Conservation (phyloP, 2,329 filamentous ascomycete genomes). For the Pezicula radicicola region DNA sequence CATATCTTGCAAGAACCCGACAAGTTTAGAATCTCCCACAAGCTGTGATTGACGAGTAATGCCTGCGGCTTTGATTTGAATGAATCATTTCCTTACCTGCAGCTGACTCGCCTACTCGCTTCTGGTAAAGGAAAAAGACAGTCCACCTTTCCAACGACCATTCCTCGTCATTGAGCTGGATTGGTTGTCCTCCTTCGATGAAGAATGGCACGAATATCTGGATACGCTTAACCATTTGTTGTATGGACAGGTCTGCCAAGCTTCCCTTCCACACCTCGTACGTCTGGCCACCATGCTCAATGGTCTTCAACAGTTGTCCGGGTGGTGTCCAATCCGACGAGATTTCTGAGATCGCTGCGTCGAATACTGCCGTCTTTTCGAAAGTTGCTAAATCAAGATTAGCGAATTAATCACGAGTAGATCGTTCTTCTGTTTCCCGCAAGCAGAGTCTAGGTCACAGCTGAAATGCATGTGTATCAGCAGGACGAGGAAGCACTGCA, state of each 20-base stretch:
- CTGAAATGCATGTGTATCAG: no score
- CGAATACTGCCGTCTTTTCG: conserved; percentile 58
- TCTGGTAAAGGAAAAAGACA: conserved; percentile 81
- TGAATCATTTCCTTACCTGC: conserved; percentile 28
- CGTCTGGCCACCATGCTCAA: conserved; percentile 56
- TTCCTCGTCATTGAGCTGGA: conserved; percentile 67
- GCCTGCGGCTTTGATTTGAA: no score
- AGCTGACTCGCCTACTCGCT: conserved; percentile 41
- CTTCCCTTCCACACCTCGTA: conserved; percentile 86
- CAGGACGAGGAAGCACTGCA: no score
- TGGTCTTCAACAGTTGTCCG: conserved; percentile 65
- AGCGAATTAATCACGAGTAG: not conserved
- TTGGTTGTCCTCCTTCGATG: conserved; percentile 86
- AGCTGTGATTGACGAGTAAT: no score
- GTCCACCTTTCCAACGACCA: conserved; percentile 81
- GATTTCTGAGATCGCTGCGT: conserved; percentile 47
- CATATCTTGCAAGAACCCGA: no score
- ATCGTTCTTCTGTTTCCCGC: no score
- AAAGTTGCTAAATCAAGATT: conserved; percentile 56
- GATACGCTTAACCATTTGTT: conserved; percentile 72
- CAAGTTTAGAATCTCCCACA: no score
- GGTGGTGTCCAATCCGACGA: conserved; percentile 64
- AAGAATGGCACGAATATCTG: conserved; percentile 83
- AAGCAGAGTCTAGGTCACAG: no score
- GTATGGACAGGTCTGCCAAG: conserved; percentile 66